Evolutionary conservation across 2,329 filamentous ascomycete genomes (phyloP).

Genomic region (Stromatinia cepivora): DNA sequence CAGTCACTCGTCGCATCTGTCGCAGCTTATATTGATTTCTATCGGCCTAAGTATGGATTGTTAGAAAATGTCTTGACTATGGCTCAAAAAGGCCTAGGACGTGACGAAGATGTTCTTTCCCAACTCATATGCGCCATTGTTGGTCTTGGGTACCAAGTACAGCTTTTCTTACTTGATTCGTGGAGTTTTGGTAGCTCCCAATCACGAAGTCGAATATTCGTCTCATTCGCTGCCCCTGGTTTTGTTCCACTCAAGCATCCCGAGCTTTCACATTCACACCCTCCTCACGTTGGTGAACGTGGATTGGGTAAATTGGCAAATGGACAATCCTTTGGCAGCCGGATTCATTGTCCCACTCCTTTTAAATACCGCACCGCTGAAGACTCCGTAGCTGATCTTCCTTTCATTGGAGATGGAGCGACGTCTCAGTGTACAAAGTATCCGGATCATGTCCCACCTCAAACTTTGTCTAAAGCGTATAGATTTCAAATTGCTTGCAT

Average conservation of each 20-base stretch:
- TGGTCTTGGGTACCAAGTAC: conserved; percentile 74
- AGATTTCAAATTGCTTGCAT: conserved; percentile 53
- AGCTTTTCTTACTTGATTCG: conserved; percentile 67
- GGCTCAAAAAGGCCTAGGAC: conserved; percentile 47
- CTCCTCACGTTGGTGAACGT: conserved; percentile 39
- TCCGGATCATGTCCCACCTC: conserved; percentile 64
- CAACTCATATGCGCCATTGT: conserved; percentile 73
- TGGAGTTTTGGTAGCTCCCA: conserved; percentile 70
- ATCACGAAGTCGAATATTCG: conserved; percentile 65
- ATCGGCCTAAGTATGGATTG: conserved; percentile 71
- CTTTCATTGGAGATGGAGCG: conserved; percentile 60
- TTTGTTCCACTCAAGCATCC: conserved; percentile 57
- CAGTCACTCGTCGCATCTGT: conserved; percentile 78
- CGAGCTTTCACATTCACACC: conserved; percentile 62
- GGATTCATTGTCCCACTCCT: conserved; percentile 54
- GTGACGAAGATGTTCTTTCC: conserved; percentile 65
- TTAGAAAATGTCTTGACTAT: conserved; percentile 77
- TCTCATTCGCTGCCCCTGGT: conserved; percentile 69
- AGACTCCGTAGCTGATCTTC: conserved; percentile 61
- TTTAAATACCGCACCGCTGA: conserved; percentile 58
- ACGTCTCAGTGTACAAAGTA: conserved; percentile 61
- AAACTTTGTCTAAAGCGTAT: conserved; percentile 39
- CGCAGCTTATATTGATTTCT: conserved; percentile 71
- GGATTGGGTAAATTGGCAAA: conserved; percentile 61
- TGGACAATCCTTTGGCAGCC: conserved; percentile 57